Conservation (phyloP, 495 filamentous ascomycete species). For the Aspergillus kassunensis region DNA sequence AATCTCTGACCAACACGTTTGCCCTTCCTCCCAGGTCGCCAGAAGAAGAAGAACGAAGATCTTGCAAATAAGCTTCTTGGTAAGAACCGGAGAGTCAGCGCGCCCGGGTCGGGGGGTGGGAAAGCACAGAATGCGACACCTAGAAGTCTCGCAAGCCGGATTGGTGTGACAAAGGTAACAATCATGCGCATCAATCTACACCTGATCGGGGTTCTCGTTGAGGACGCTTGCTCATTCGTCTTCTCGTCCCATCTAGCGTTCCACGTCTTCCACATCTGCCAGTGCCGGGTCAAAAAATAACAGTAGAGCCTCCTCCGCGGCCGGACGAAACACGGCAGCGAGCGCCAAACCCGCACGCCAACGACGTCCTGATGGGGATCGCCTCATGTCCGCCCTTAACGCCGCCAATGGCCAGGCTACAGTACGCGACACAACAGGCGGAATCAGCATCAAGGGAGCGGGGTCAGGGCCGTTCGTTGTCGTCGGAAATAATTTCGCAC, state of each 20-base stretch:
- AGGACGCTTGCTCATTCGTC: background rate
- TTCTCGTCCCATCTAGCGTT: conserved; percentile 31
- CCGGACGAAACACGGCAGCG: conserved; percentile 22
- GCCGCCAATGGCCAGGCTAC: conserved; percentile 26
- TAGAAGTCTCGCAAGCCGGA: conserved; percentile 65
- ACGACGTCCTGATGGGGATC: conserved; percentile 36
- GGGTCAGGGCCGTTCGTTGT: conserved; percentile 71
- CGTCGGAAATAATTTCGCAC: conserved; percentile 82
- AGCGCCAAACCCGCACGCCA: conserved; percentile 26
- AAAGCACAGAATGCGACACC: conserved; percentile 46
- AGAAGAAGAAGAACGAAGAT: conserved; percentile 64
- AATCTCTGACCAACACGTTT: conserved; percentile 7
- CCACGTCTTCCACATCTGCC: conserved; percentile 42
- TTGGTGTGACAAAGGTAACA: conserved; percentile 67
- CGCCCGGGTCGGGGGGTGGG: conserved; percentile 45
- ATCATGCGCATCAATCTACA: background rate
- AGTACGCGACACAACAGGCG: conserved; percentile 30
- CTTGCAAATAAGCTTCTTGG: conserved; percentile 70
- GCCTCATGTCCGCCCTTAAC: conserved; percentile 34
- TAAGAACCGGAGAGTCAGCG: conserved; percentile 57
- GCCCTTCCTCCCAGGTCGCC: conserved; percentile 48
- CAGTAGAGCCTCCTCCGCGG: conserved; percentile 18
- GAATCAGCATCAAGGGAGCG: conserved; percentile 77
- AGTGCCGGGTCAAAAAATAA: conserved; percentile 32
- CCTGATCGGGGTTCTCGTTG: background rate